phyloP scores from a whole-genome alignment of 345 rosid genomes.

The Brassica cretica region DNA sequence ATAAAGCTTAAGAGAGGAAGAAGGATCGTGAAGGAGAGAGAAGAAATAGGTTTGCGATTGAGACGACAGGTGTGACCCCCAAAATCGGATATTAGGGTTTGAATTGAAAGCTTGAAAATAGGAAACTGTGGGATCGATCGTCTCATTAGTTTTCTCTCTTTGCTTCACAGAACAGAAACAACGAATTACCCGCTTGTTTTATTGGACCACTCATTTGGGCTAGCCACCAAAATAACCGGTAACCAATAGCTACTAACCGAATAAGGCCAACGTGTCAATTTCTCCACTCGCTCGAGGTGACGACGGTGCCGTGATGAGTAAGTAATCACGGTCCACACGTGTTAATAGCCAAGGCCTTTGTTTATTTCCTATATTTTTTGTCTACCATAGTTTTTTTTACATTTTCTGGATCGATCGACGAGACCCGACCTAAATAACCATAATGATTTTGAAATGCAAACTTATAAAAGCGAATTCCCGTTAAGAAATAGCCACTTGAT shows the following conservation, averaged over 20 bases:
- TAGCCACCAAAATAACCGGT: conserved; percentile 20
- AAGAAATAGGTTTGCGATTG: conserved; percentile 44
- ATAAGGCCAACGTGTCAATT: conserved; percentile 21
- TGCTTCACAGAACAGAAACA: conserved; percentile 35
- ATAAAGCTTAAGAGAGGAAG: conserved; percentile 24
- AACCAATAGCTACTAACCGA: conserved; percentile 18
- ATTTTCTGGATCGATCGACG: not conserved
- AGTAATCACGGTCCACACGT: conserved; percentile 20
- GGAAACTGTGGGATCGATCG: conserved; percentile 25
- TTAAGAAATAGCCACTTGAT: not conserved
- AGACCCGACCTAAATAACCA: not conserved
- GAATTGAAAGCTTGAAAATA: conserved; percentile 48
- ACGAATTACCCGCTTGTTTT: conserved; percentile 26
- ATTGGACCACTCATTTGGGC: conserved; percentile 34
- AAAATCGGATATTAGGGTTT: conserved; percentile 49
- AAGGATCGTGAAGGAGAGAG: conserved; percentile 31
- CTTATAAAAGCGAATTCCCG: not conserved
- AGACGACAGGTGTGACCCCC: conserved; percentile 54
- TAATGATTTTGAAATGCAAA: not conserved
- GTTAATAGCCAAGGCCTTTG: not conserved
- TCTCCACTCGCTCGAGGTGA: not conserved
- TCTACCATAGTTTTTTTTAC: not conserved
- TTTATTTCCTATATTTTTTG: not conserved
- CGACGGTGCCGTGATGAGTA: not conserved
- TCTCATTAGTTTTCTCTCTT: not conserved